These are phyloP conservation scores for Fusarium tjaetaba DNA, from an alignment of 2,329 filamentous ascomycete genomes.

Conservation along the genomic window DNA sequence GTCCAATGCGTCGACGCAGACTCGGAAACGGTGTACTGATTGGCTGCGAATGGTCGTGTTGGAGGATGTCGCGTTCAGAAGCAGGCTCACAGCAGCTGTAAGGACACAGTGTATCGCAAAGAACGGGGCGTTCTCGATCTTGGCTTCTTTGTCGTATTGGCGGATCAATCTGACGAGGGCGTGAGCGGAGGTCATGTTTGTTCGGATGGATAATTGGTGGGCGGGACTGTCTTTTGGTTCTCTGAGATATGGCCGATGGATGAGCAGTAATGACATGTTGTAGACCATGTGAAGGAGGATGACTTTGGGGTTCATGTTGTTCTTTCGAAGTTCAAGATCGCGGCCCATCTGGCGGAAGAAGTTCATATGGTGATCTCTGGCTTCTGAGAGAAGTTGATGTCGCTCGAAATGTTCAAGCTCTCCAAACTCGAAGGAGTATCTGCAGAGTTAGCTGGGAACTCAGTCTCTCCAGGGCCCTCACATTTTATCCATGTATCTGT, in stretches of 20 bases:
- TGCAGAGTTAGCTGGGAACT: background rate
- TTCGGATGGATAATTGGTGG: background rate
- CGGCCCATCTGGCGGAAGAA: background rate
- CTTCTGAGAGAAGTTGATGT: background rate
- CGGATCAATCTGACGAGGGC: background rate
- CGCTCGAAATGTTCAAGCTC: background rate
- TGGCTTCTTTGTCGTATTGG: background rate
- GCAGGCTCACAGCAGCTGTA: background rate
- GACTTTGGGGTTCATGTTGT: background rate
- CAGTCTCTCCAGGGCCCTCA: background rate
- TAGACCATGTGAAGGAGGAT: background rate
- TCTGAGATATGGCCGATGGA: background rate
- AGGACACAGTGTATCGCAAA: background rate
- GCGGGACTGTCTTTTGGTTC: background rate
- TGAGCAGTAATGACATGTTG: background rate
- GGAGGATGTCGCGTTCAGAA: background rate
- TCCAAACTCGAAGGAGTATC: background rate
- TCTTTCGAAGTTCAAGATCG: background rate
- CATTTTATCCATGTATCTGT: background rate
- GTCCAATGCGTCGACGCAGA: background rate
- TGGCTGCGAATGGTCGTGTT: background rate
- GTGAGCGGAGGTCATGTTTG: background rate
- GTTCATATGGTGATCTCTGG: background rate
- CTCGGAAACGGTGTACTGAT: background rate
- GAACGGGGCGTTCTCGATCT: background rate